A percentile compares a stretch with the other conserved stretches of the same genome.
Conservation (phyloP, 176 grass and related monocot species). For the Musa troglodytarum region DNA sequence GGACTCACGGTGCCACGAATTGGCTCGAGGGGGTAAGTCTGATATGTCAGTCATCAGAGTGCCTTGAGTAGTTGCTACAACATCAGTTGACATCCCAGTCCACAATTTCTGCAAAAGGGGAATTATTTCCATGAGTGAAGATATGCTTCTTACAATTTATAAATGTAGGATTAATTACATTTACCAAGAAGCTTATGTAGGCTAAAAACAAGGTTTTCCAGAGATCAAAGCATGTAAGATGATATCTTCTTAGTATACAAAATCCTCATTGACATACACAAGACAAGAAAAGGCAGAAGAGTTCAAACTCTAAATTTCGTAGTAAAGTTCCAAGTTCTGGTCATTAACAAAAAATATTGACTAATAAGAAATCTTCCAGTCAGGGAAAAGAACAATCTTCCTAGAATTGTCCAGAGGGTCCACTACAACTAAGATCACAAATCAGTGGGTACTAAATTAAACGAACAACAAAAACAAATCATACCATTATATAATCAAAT, state of each 20-base stretch:
- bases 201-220: background rate
- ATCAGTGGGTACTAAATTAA: background rate
- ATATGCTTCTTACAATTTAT: too few species aligned
- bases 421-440: too few species aligned
- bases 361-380: too few species aligned
- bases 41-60: background rate
- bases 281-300: too few species aligned
- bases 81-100: background rate
- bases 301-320: too few species aligned
- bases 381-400: too few species aligned
- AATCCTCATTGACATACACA: too few species aligned
- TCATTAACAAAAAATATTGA: too few species aligned
- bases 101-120: constrained; percentile 2
- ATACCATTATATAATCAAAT: background rate
- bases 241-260: too few species aligned
- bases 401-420: too few species aligned
- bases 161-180: background rate
- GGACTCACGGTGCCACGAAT: background rate
- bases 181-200: background rate
- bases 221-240: too few species aligned
- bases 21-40: background rate
- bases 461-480: background rate
- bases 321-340: too few species aligned
- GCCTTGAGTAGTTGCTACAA: background rate
- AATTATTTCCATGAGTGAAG: background rate